Evolutionary conservation across 2,329 filamentous ascomycete species (phyloP).

Genomic region (Huntiella abstrusa): DNA sequence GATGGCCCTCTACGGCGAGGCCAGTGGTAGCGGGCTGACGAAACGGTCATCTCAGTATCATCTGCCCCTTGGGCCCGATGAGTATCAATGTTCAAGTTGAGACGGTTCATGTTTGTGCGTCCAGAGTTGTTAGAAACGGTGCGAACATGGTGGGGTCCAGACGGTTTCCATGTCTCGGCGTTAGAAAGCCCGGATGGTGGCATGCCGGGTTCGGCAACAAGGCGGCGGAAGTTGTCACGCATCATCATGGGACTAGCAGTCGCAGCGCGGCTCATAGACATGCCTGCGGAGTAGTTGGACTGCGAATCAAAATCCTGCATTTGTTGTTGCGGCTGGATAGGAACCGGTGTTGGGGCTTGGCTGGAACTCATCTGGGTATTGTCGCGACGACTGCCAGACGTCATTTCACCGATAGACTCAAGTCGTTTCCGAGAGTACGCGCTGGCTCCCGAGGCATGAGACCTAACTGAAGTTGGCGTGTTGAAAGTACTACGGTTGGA

Average conservation of each 20-base stretch:
- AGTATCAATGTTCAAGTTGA: slow-evolving; percentile 28
- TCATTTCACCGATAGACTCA: slow-evolving; percentile 53
- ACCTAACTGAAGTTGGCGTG: slow-evolving; percentile 48
- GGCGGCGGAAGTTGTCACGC: slow-evolving; percentile 26
- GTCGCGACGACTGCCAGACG: neutral
- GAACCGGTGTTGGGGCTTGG: too few relatives aligned
- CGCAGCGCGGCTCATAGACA: slow-evolving; percentile 41
- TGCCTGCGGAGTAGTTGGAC: slow-evolving; percentile 18
- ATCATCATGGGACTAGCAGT: slow-evolving; percentile 51
- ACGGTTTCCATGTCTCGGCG: slow-evolving; percentile 32
- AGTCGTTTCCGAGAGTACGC: slow-evolving; percentile 46
- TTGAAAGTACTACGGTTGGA: slow-evolving; percentile 49
- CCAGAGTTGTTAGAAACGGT: slow-evolving; percentile 61
- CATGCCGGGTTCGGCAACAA: slow-evolving; percentile 23
- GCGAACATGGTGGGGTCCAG: slow-evolving; percentile 37
- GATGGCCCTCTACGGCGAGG: slow-evolving; percentile 32
- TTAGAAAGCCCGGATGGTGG: slow-evolving; percentile 41
- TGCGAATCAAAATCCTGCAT: neutral
- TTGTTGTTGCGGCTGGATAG: too few relatives aligned
- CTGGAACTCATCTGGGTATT: neutral
- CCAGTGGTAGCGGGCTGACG: slow-evolving; percentile 35
- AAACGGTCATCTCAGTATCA: slow-evolving; percentile 27
- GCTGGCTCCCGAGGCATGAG: slow-evolving; percentile 33
- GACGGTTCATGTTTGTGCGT: slow-evolving; percentile 44
- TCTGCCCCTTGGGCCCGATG: neutral